Base-by-base conservation (phyloP, 2,329 filamentous ascomycete species). In the Paecilomyces sp. region DNA sequence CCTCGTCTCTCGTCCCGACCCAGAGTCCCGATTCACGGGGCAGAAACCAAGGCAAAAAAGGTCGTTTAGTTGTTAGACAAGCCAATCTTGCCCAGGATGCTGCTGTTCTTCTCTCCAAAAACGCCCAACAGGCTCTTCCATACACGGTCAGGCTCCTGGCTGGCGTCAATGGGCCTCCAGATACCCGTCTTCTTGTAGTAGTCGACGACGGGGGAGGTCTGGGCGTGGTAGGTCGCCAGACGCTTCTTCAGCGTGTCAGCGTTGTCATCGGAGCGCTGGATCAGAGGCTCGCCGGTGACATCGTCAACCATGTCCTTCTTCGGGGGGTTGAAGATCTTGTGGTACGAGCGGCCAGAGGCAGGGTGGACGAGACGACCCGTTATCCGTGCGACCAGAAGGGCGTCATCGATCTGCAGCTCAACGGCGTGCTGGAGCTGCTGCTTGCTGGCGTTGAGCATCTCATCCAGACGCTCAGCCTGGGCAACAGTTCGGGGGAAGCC, bases 111-210 rank as follows among this genome's bases (percentile, higher is more conserved):
- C 68, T 85, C 82, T 59, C 88, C 85, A 73, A 99, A 93, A 69
- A 97, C 88, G 70, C 87, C 85, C 64, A 97, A 82, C 76, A 99
- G 81, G 76, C 88, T 91, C 83, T 91, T 92, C 94, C 94, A 99
- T 63, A 99, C 94, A 77, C 92, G 88, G 55, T 91, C 90, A 22
- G 94, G 94, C 80, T 96, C 88, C 82, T 99, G 92, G 82, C 90
- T 95, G 65, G 94, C 94, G 76, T 99, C 94, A 70, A 99, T 86
- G 64, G 89, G 89, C 77, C 88, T 89, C 94, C 94, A 99, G 82
- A 99, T 97, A 68, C 92, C 92, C 56, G 90, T 96, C 80, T 92
- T 91, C 81, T 95, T 90, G 86, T 99, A 99, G 84, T 99, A 99
- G 61, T 87, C 84, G 64, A 96, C 92, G 56, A 99, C 94, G 22